Conservation (phyloP, 2,329 filamentous ascomycete genomes). For the Apiospora phragmitis region DNA sequence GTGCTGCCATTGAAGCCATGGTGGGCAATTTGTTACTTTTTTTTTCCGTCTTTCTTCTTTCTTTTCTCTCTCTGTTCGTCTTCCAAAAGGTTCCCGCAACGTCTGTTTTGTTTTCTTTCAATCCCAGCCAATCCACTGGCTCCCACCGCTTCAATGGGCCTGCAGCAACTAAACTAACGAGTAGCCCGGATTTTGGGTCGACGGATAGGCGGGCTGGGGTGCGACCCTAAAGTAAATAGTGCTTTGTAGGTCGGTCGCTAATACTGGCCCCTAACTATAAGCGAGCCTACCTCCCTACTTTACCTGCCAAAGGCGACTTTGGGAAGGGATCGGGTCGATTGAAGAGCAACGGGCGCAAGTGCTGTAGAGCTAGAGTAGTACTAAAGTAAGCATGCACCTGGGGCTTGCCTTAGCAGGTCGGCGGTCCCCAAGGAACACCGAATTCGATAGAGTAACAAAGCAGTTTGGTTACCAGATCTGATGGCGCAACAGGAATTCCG, state of each 20-base stretch:
- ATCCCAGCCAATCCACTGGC: slow-evolving; percentile 9
- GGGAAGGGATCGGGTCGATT: neutral
- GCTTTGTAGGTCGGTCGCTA: neutral
- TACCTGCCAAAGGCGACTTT: neutral
- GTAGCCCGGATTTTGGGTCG: neutral
- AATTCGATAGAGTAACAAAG: neutral
- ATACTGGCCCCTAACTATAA: neutral
- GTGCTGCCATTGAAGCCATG: slow-evolving; percentile 10
- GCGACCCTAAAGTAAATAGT: slow-evolving; percentile 3
- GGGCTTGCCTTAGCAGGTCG: neutral
- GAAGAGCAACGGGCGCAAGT: neutral
- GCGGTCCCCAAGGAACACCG: neutral
- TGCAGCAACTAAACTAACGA: neutral
- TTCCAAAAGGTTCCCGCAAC: slow-evolving; percentile 1
- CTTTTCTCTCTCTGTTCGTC: neutral
- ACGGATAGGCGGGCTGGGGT: neutral
- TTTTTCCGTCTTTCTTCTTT: neutral
- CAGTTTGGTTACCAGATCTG: neutral
- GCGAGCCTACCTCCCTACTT: neutral
- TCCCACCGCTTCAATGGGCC: slow-evolving; percentile 5
- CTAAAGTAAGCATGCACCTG: neutral
- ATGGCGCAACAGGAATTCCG: neutral
- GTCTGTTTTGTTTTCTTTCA: slow-evolving; percentile 3
- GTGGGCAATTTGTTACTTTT: neutral
- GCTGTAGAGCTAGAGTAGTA: neutral